phyloP scores from a whole-genome alignment of 1,284 basidiomycete species.

The Schizophyllum commune region DNA sequence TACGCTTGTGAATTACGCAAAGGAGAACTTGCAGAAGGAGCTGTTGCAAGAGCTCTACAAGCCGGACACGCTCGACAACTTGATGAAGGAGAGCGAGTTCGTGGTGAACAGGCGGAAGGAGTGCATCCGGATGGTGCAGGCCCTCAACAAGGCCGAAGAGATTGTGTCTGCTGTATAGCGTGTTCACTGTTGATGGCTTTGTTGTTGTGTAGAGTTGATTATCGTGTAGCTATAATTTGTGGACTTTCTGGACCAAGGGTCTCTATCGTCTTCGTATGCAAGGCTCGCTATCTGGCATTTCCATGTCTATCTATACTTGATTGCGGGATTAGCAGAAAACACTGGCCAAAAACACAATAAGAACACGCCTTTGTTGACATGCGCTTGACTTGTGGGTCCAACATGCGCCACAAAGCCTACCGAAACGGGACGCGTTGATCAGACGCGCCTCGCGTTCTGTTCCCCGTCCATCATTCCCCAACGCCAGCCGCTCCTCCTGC shows the following conservation, averaged over 20 bases:
- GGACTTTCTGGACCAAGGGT: neutral
- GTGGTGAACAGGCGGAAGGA: conserved; percentile 85
- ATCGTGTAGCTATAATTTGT: neutral
- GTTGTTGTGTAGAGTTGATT: neutral
- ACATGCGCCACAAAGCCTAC: neutral
- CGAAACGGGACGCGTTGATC: neutral
- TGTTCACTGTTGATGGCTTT: neutral
- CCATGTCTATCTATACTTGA: too few relatives aligned
- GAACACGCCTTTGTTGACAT: neutral
- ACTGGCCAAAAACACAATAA: too few relatives aligned
- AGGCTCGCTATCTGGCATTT: too few relatives aligned
- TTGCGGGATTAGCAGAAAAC: too few relatives aligned
- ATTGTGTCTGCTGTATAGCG: conserved; percentile 23
- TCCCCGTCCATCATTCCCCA: neutral
- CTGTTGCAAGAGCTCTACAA: conserved; percentile 86
- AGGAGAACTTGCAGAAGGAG: conserved; percentile 89
- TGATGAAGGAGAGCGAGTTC: conserved; percentile 87
- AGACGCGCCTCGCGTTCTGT: neutral
- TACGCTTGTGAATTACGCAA: conserved; percentile 88
- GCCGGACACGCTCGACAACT: conserved; percentile 85
- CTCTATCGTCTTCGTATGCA: neutral
- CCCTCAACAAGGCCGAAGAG: conserved; percentile 88
- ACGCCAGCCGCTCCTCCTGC: neutral
- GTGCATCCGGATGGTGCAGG: conserved; percentile 81
- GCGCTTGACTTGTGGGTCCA: neutral